Percentiles rank a stretch among this genome's conserved stretches.
Evolutionary conservation across 371 early-diverging fungal species (phyloP).

Genomic region (Phascolomyces articulosus): DNA sequence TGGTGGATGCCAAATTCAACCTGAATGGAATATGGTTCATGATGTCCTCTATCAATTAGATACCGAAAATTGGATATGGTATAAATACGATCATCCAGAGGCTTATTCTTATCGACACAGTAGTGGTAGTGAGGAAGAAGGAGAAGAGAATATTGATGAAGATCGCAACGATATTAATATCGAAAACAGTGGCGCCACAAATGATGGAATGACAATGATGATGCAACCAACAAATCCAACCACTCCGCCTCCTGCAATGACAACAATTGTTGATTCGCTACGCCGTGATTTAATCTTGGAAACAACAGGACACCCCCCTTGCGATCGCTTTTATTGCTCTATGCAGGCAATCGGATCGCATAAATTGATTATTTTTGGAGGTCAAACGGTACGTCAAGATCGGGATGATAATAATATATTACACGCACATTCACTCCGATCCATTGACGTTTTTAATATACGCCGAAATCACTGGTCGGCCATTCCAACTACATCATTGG

Average conservation of each 20-base stretch:
- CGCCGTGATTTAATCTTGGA: slow-evolving; percentile 18
- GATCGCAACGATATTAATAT: no score
- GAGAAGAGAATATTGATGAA: no score
- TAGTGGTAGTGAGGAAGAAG: no score
- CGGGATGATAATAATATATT: slow-evolving; percentile 23
- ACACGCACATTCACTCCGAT: slow-evolving; percentile 19
- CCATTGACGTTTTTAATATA: slow-evolving; percentile 23
- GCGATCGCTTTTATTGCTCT: slow-evolving; percentile 24
- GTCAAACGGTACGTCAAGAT: slow-evolving; percentile 29
- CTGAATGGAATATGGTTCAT: slow-evolving; percentile 24
- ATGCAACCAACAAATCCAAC: no score
- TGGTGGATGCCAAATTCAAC: slow-evolving; percentile 35
- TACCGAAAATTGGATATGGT: slow-evolving; percentile 24
- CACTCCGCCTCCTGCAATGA: no score
- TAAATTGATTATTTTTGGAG: slow-evolving; percentile 27
- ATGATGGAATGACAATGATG: no score
- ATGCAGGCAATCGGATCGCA: slow-evolving; percentile 15
- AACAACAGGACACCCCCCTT: slow-evolving; percentile 26
- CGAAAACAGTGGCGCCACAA: no score
- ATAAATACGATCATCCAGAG: slow-evolving; percentile 34
- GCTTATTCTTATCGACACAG: slow-evolving; percentile 20
- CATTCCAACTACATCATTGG: slow-evolving; percentile 5
- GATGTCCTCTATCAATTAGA: slow-evolving; percentile 29
- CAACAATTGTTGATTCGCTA: neutral
- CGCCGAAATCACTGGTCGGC: slow-evolving; percentile 21